These are phyloP conservation scores for Lecanicillium sp. DNA, from an alignment of 2,329 filamentous ascomycete species.

Conservation along the genomic window DNA sequence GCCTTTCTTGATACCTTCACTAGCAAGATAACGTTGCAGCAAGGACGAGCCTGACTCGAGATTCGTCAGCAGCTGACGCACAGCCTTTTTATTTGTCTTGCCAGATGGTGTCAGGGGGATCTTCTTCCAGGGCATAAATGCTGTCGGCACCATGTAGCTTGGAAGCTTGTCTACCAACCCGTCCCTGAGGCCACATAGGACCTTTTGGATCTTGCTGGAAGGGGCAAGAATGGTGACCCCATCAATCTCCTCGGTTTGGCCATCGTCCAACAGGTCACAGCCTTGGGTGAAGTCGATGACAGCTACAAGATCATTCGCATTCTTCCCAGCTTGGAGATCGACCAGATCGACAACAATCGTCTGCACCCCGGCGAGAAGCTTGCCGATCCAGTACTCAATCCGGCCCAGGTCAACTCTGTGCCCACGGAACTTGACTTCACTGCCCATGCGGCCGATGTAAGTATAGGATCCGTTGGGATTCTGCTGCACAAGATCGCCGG, in stretches of 20 bases:
- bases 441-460: slow-evolving; percentile 19
- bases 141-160: slow-evolving; percentile 35
- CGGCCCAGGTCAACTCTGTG: slow-evolving; percentile 21
- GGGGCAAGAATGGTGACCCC: slow-evolving; percentile 5
- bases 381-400: slow-evolving; percentile 16
- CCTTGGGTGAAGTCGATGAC: slow-evolving; percentile 9
- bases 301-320: slow-evolving; percentile 2
- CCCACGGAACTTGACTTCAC: slow-evolving; percentile 21
- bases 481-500: slow-evolving; percentile 17
- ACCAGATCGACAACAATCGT: not conserved
- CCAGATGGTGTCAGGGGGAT: slow-evolving; percentile 39
- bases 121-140: slow-evolving; percentile 36
- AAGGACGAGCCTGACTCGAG: slow-evolving; percentile 4
- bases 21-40: slow-evolving; percentile 16
- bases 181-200: not conserved
- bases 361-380: slow-evolving; percentile 4
- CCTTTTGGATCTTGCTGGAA: slow-evolving; percentile 1
- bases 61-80: not conserved
- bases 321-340: slow-evolving; percentile 9
- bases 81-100: slow-evolving; percentile 23
- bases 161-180: slow-evolving; percentile 23
- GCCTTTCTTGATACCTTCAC: slow-evolving; percentile 16
- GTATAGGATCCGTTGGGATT: slow-evolving; percentile 15
- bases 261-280: not conserved
- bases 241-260: slow-evolving; percentile 4